Conservation (phyloP, 345 rosid species). For the Gossypium ekmanianum region DNA sequence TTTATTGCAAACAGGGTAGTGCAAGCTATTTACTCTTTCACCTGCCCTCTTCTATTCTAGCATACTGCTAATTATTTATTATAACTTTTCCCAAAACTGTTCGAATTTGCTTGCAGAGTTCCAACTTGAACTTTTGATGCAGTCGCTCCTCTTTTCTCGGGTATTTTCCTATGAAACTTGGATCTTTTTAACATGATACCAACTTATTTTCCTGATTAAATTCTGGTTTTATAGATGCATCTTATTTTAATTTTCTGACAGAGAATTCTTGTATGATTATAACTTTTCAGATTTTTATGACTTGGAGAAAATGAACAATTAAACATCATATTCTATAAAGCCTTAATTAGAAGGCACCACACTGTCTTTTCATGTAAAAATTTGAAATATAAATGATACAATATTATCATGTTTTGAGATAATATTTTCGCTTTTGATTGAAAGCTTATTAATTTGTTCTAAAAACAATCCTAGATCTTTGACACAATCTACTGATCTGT, state of each 20-base stretch:
- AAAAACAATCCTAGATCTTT: not conserved
- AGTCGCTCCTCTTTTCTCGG: conserved; percentile 91
- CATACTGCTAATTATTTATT: not conserved
- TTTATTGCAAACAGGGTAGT: not conserved
- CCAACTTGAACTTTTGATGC: conserved; percentile 93
- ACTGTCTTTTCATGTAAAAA: not conserved
- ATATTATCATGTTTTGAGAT: not conserved
- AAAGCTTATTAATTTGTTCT: not conserved
- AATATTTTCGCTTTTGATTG: not conserved
- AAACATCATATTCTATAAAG: not conserved
- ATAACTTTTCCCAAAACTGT: not conserved
- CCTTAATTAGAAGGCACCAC: not conserved
- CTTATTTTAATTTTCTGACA: conserved; percentile 2
- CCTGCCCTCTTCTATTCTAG: not conserved
- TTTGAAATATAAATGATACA: not conserved
- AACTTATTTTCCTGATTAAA: conserved; percentile 19
- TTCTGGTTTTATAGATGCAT: conserved; percentile 12
- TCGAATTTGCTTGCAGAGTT: conserved; percentile 61
- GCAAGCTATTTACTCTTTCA: not conserved
- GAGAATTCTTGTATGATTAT: not conserved
- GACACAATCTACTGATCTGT: not conserved
- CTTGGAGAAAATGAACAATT: not conserved
- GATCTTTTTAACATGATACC: conserved; percentile 10
- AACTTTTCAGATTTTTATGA: not conserved
- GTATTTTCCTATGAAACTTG: conserved; percentile 39